Percentiles rank a stretch among this genome's conserved stretches.
Evolutionary conservation across 1,284 basidiomycete genomes (phyloP).

Genomic region (Microbotryum intermedium): DNA sequence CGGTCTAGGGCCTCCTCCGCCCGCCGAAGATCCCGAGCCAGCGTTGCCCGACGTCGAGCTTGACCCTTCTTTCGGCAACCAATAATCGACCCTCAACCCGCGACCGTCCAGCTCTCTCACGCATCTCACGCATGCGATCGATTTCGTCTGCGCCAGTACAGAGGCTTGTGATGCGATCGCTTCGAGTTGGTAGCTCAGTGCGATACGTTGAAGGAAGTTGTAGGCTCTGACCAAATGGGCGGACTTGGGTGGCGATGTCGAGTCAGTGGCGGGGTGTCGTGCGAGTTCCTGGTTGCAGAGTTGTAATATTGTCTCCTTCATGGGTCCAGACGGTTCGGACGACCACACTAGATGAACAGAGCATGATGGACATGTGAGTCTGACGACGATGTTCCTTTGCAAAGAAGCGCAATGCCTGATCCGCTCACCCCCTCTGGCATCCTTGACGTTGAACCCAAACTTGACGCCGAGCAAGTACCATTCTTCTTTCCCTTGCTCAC

Average conservation of each 20-base stretch:
- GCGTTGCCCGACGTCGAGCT: too few relatives aligned
- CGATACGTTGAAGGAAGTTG: conserved; percentile 26
- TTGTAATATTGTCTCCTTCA: conserved; percentile 35
- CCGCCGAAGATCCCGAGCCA: too few relatives aligned
- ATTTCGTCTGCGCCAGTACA: conserved; percentile 13
- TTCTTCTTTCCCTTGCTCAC: conserved; percentile 49
- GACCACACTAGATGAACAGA: conserved; percentile 26
- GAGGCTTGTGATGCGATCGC: conserved; percentile 11
- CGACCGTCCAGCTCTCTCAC: conserved; percentile 3
- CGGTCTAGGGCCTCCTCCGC: too few relatives aligned
- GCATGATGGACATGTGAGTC: not conserved
- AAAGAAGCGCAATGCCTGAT: too few relatives aligned
- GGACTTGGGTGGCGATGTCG: not conserved
- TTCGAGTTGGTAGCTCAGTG: conserved; percentile 27
- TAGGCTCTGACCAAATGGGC: conserved; percentile 9
- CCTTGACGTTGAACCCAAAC: conserved; percentile 62
- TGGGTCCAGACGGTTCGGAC: conserved; percentile 27
- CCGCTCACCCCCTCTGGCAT: conserved; percentile 18
- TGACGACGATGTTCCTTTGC: too few relatives aligned
- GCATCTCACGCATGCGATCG: conserved; percentile 12
- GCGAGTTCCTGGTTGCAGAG: conserved; percentile 54
- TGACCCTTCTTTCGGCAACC: not conserved
- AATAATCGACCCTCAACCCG: conserved; percentile 17
- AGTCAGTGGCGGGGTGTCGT: conserved; percentile 43
- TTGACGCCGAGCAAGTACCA: conserved; percentile 76